phyloP scores from a whole-genome alignment of 2,329 filamentous ascomycete species.

The Dothistroma pini region DNA sequence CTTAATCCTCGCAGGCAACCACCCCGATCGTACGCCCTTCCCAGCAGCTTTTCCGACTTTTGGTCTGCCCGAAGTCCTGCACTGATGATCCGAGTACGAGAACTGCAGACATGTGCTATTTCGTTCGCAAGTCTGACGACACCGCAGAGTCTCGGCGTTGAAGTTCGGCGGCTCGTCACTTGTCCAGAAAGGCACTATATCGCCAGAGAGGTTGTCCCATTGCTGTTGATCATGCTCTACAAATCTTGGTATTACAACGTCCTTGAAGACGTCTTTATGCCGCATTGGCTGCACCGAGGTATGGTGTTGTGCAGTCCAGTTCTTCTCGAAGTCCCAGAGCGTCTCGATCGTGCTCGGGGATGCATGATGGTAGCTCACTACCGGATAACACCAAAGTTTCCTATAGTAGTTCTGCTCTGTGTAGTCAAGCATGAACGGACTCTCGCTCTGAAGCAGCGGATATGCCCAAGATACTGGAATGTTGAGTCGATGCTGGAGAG shows the following conservation, averaged over 20 bases:
- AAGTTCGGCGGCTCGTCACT: background rate
- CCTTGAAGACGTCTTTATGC: background rate
- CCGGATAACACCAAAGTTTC: conserved; percentile 26
- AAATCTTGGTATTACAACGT: background rate
- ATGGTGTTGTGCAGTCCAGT: conserved; percentile 13
- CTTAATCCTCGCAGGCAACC: background rate
- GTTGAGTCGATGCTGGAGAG: conserved; percentile 21
- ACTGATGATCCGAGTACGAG: background rate
- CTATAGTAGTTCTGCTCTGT: conserved; percentile 13
- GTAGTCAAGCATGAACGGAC: conserved; percentile 20
- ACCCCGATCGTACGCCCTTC: background rate
- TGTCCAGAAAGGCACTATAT: background rate
- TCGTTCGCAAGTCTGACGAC: background rate
- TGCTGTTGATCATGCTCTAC: background rate
- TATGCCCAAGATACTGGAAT: conserved; percentile 19
- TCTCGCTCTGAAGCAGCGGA: conserved; percentile 23
- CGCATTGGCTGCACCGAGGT: background rate
- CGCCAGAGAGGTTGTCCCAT: conserved; percentile 5
- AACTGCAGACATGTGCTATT: background rate
- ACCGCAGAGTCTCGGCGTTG: background rate
- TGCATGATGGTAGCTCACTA: conserved; percentile 26
- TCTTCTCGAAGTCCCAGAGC: conserved; percentile 26
- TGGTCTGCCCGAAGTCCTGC: background rate
- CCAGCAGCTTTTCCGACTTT: background rate
- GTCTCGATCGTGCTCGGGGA: conserved; percentile 16